phyloP scores from a whole-genome alignment of 306 rosid genomes.

The Bauhinia variegata region DNA sequence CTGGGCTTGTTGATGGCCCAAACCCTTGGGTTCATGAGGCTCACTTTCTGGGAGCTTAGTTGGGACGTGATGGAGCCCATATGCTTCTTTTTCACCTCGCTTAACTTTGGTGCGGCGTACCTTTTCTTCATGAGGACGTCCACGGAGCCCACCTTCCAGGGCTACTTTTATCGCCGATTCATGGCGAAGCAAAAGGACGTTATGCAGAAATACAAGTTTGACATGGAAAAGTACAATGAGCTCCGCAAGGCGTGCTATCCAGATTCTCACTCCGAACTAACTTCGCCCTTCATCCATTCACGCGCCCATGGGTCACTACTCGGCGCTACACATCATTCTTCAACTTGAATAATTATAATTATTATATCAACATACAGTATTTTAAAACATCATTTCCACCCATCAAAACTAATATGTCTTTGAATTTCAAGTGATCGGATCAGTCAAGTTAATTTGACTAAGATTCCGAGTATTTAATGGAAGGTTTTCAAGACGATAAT shows the following conservation, averaged over 20 bases:
- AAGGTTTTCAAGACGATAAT: no score
- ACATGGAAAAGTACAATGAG: slow-evolving; percentile 47
- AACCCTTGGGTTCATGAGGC: slow-evolving; percentile 73
- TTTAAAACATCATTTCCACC: no score
- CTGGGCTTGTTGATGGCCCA: slow-evolving; percentile 58
- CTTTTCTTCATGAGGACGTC: slow-evolving; percentile 70
- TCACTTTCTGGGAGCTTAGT: slow-evolving; percentile 88
- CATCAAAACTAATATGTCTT: no score
- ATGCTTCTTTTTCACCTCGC: slow-evolving; percentile 72
- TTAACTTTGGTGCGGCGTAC: slow-evolving; percentile 58
- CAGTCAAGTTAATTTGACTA: no score
- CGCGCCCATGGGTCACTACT: no score
- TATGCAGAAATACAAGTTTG: slow-evolving; percentile 58
- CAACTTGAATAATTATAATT: no score
- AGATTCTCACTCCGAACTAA: no score
- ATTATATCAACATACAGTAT: no score
- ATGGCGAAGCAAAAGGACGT: slow-evolving; percentile 55
- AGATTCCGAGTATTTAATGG: no score
- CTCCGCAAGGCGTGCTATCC: slow-evolving; percentile 55
- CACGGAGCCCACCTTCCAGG: slow-evolving; percentile 73
- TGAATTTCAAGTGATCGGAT: no score
- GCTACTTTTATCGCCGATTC: slow-evolving; percentile 64
- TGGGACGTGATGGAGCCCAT: slow-evolving; percentile 99
- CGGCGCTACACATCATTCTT: no score
- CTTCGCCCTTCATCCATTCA: no score